These are phyloP conservation scores for Sextonia rubra DNA, from an alignment of 164 flowering plant genomes.

Conservation along the genomic window DNA sequence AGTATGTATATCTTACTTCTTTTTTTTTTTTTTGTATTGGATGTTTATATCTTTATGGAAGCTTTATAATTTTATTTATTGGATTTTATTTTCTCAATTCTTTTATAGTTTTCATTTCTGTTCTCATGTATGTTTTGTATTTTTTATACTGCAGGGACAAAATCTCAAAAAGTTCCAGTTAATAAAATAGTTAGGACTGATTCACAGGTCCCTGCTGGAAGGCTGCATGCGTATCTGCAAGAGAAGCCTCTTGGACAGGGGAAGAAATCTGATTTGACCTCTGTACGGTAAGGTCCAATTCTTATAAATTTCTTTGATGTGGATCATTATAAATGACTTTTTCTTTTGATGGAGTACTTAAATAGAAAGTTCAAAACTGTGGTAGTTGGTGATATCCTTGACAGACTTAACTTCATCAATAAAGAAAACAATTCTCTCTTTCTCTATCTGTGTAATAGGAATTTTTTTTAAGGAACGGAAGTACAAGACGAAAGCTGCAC, in stretches of 20 bases:
- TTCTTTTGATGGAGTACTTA: background rate
- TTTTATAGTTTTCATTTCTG: background rate
- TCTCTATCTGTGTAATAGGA: too few species aligned
- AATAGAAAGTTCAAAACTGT: background rate
- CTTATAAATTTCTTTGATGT: background rate
- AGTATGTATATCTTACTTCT: conserved; percentile 30
- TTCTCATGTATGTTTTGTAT: background rate
- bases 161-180: conserved; percentile 70
- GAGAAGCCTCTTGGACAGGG: conserved; percentile 30
- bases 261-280: conserved; percentile 39
- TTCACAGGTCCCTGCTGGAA: conserved; percentile 84
- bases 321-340: background rate
- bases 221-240: conserved; percentile 85
- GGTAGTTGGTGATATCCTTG: background rate
- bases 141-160: conserved; percentile 28
- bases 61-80: background rate
- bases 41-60: background rate
- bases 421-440: background rate
- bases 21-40: background rate
- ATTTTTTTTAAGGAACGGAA: too few species aligned
- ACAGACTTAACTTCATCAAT: background rate
- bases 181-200: conserved; percentile 87
- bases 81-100: background rate
- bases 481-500: too few species aligned
- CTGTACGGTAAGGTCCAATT: conserved; percentile 52